Percentiles rank a stretch among this genome's conserved stretches.
These are phyloP conservation scores for Cardamine occulta DNA, from an alignment of 345 rosid genomes.

Conservation along the genomic window DNA sequence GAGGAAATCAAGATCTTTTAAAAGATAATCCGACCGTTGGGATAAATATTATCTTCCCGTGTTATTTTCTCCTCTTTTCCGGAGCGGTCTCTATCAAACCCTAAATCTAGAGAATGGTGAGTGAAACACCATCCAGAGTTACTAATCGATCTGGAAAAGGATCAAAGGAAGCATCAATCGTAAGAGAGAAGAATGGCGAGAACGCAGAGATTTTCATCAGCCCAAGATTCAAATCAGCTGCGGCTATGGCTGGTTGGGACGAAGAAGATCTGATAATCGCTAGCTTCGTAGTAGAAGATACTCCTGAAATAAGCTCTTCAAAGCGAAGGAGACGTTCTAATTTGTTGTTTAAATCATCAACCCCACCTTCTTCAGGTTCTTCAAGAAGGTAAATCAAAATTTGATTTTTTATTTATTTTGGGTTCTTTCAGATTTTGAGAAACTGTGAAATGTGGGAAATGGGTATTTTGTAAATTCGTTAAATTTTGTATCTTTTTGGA, in stretches of 20 bases:
- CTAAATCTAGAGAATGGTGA: conserved; percentile 49
- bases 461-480: not conserved
- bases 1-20: not conserved
- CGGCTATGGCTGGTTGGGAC: conserved; percentile 98
- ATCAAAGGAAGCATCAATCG: conserved; percentile 39
- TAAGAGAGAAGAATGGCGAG: conserved; percentile 35
- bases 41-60: not conserved
- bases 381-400: conserved; percentile 67
- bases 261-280: conserved; percentile 82
- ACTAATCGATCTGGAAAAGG: conserved; percentile 36
- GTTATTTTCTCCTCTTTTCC: not conserved
- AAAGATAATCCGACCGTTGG: conserved; percentile 51
- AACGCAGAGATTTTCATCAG: conserved; percentile 57
- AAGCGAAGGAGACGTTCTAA: conserved; percentile 68
- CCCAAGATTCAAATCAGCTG: conserved; percentile 85
- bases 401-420: not conserved
- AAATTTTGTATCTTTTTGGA: not conserved
- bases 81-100: conserved; percentile 22
- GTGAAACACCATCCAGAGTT: conserved; percentile 30
- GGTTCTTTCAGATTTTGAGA: conserved; percentile 13
- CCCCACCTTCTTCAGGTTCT: conserved; percentile 67
- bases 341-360: conserved; percentile 63
- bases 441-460: conserved; percentile 4
- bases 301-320: conserved; percentile 65
- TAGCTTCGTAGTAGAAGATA: conserved; percentile 79